Base-by-base conservation (phyloP, 331 rosid species). In the Stylosanthes scabra region DNA sequence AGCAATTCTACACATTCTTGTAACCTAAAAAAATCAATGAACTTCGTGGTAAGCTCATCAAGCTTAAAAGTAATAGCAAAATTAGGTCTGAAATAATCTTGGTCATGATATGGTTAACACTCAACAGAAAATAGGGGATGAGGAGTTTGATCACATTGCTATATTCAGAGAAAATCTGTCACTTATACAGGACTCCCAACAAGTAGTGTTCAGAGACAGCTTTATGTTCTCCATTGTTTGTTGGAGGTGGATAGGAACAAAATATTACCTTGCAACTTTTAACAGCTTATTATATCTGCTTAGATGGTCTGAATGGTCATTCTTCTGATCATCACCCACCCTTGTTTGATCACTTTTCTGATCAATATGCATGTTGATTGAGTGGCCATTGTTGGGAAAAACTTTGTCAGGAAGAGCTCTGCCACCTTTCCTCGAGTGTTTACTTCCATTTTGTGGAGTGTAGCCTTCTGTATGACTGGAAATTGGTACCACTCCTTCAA, bases 211-310 rank as follows among this genome's bases (percentile, higher is more conserved):
- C 59, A 59, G 6, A 10, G 50, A 70, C 44, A 66, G 20, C 11
- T 46, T 74, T 47, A 39, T 45, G 46, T 66, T 71, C 62, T 44
- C 13, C 56, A 16, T 9, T 28, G 42, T 46, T 65, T 56, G 59
- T 49, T 62, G 77, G 73, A 63, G 77, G 20, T 7, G 49, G 54
- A 46, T 76, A 39, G 67, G 51, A 42, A 80, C 66, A 63, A 54
- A 39, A 72, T 28, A 42, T 67, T 87, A 88, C 99, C 97, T 91
- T 66, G 88, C 97, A 73, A 49, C 83, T 79, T 74, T 91, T 67
- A 95, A 83, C 74, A 85, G 82, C 70, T 75, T 80, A 84, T 86
- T 86, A 78, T 95, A 95, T 59, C 75, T 79, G 62, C 77, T 75
- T 60, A 86, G 74, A 76, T 82, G 85, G 64, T 88, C 84, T 49